Evolutionary conservation across 805 yeast genomes (phyloP).

Genomic region (Kregervanrija delftensis): DNA sequence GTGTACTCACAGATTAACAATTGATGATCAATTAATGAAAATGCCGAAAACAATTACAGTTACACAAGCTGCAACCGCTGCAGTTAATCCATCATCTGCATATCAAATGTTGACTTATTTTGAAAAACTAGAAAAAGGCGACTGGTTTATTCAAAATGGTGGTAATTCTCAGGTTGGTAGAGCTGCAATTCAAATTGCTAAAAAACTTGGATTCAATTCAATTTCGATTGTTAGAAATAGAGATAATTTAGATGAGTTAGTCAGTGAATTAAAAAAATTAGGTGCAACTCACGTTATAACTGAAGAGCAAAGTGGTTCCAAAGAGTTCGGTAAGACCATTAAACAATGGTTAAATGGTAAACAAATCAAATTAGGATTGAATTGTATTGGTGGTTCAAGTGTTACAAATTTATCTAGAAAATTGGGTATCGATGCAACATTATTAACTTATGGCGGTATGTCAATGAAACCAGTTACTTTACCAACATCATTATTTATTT

Average conservation of each 20-base stretch:
- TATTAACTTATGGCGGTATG: constrained; percentile 97
- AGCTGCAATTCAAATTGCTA: constrained; percentile 83
- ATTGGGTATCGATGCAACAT: constrained; percentile 61
- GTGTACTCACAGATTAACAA: constrained; percentile 69
- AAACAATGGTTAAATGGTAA: constrained; percentile 45
- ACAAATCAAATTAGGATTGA: constrained; percentile 70
- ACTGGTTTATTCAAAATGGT: constrained; percentile 95
- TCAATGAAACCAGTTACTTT: constrained; percentile 89
- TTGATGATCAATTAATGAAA: constrained; percentile 45
- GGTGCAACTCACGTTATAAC: constrained; percentile 92
- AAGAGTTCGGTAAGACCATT: constrained; percentile 56
- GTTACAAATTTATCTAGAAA: constrained; percentile 79
- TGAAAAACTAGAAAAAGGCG: constrained; percentile 54
- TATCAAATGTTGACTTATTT: constrained; percentile 77
- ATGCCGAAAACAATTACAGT: constrained; percentile 49
- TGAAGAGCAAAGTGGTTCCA: constrained; percentile 73
- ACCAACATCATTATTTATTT: constrained; percentile 84
- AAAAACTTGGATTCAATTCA: constrained; percentile 71
- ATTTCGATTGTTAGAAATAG: constrained; percentile 86
- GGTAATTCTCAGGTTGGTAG: constrained; percentile 95
- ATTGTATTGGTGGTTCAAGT: constrained; percentile 90
- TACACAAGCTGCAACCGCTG: constrained; percentile 76
- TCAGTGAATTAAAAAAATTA: constrained; percentile 44
- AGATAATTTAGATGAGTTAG: constrained; percentile 58
- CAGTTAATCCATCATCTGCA: constrained; percentile 92